Evolutionary conservation across 148 eudicot species (phyloP), one percentile per base, ranked within the genome.

Genomic region (Suaeda aralocaspica): DNA sequence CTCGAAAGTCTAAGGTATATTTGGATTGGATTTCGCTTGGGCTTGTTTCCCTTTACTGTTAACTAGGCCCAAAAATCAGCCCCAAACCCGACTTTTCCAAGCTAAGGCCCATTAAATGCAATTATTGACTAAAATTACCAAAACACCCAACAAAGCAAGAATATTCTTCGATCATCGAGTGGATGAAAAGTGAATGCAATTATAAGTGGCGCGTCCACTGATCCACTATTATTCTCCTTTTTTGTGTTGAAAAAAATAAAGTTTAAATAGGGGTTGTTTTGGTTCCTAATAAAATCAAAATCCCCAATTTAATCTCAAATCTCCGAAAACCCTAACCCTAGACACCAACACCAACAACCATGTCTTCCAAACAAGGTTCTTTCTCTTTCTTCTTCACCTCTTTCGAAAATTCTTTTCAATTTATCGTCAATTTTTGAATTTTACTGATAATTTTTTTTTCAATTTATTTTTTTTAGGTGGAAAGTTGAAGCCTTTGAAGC

Each of bases 401-500:
- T 16, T 2, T 9, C 67, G 15, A 18, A 12, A 51, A 34, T 51
- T 55, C 0, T 24, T 24, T 30, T 28, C 41, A 46, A 44, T 53
- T 14, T 19, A 50, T 77, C 46, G 0, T 53, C 50, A 49, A 68
- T 62, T 48, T 49, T 45, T 6, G 44, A 13, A 30, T 59, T 21
- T 14, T 15, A 9, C 72, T 72, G 50, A 60, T 52, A 49, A 66
- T 46, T 71, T 56, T 57, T 18, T 22, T 24, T 18, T 22, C 7
- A 64, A 31, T 68, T 57, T 44, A 42, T 22, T 44, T 52, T 15
- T 31, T 59, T 49, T 52, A 90, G 92, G 96, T 81, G 98, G 98
- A 80, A 92, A 92, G 74, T 81, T 85, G 30, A 92, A 92, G 87
- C 98, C 98, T 63, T 88, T 92, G 89, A 92, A 92, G 90, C 79